Evolutionary conservation across 2,329 filamentous ascomycete species (phyloP).

Genomic region (Metarhizium brunneum): DNA sequence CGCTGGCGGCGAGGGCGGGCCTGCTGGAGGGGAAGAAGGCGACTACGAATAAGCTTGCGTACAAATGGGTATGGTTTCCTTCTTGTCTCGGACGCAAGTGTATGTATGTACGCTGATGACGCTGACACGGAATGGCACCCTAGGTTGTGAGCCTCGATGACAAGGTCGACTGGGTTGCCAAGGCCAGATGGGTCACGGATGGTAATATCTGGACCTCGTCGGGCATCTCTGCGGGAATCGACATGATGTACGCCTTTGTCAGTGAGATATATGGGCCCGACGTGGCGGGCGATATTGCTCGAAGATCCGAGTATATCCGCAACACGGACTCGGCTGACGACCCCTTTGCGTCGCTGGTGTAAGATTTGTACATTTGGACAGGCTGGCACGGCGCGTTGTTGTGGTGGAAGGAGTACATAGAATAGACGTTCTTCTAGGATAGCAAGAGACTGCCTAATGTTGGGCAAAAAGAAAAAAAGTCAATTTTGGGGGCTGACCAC

Average conservation of each 20-base stretch:
- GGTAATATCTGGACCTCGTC: conserved; percentile 54
- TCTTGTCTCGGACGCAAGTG: too few relatives aligned
- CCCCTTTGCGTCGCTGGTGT: conserved; percentile 36
- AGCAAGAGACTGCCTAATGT: too few relatives aligned
- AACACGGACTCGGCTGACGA: conserved; percentile 40
- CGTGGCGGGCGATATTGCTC: conserved; percentile 36
- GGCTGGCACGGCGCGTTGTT: background rate
- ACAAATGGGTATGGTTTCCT: conserved; percentile 21
- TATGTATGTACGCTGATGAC: background rate
- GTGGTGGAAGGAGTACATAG: background rate
- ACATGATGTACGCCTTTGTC: conserved; percentile 27
- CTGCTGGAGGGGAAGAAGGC: conserved; percentile 46
- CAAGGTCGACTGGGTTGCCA: conserved; percentile 42
- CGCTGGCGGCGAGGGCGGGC: conserved; percentile 43
- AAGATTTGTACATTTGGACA: background rate
- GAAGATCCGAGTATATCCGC: conserved; percentile 48
- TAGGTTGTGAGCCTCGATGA: conserved; percentile 29
- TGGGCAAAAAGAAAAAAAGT: too few relatives aligned
- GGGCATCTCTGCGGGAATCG: conserved; percentile 38
- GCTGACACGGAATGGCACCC: background rate
- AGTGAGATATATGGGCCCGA: conserved; percentile 37
- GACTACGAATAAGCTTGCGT: conserved; percentile 52
- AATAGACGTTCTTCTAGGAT: too few relatives aligned
- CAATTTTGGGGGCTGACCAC: too few relatives aligned
- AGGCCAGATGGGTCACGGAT: conserved; percentile 51